Base-by-base conservation (phyloP, 495 filamentous ascomycete species). In the Daldinia vernicosa region DNA sequence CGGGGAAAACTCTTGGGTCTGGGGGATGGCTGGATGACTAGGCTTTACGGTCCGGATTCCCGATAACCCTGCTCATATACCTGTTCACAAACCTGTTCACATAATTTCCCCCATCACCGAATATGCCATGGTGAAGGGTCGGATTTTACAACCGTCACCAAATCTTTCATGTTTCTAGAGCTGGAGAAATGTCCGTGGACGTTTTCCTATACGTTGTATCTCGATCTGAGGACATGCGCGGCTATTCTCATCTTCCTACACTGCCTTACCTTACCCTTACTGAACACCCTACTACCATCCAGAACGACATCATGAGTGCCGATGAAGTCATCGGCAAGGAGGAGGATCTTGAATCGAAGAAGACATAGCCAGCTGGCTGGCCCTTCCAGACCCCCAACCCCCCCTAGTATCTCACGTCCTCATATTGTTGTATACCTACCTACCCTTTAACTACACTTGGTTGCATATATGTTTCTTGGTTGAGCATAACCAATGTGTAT, bases 1-100 rank as follows among this genome's bases (percentile, higher is more conserved):
- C 73, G 64, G 75, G 75, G 71, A 67, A 74, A 72, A 52, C 15
- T 66, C 67, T 71, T 66, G 24, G 71, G 75, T 72, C 68, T 76
- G 75, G 70, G 53, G 64, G 73, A 70, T 63, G 53, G 67, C 59
- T 72, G 66, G 73, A 71, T 66, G 47, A 62, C 55, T 71, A 74
- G 75, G 75, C 59, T 67, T 52, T 19, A 27, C 75, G 75, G 75
- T 51, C 75, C 75, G 75, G 12, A 57, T 60, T 60, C 60, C 75
- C 75, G 75, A 40, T 57, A 67, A 72, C 65, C 71, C 63, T 75
- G 69, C 43, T 47, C 17, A 22, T 4, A 47, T 47, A 47, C 2
- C 9, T 33, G 32, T 33, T 64, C 40, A 17, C 40, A n/a, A n/a
- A n/a, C n/a, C n/a, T 15, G 17, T 67, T 64, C 40, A 17, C 40